These are phyloP conservation scores for Multifurca ochricompacta DNA, from an alignment of 768 basidiomycete genomes.

Conservation along the genomic window DNA sequence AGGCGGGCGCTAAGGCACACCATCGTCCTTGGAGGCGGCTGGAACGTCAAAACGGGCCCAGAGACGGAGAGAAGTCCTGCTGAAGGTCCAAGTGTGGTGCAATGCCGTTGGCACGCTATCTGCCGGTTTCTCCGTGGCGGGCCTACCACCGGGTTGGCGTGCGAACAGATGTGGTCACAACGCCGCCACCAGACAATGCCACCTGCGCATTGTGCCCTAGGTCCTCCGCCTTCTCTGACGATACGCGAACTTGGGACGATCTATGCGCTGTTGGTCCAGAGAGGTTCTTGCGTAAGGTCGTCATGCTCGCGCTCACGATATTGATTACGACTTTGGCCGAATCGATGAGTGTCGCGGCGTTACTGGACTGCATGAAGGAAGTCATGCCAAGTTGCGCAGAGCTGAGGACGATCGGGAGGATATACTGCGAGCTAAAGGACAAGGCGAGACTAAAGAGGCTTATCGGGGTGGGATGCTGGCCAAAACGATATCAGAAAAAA, in stretches of 20 bases:
- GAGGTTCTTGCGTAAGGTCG: neutral
- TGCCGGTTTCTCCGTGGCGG: neutral
- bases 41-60: too few species aligned
- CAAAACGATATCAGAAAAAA: neutral
- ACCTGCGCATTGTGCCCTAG: too few species aligned
- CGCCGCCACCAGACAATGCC: too few species aligned
- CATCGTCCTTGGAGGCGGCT: too few species aligned
- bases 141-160: neutral
- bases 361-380: neutral
- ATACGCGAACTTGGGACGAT: neutral
- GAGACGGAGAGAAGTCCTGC: too few species aligned
- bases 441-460: neutral
- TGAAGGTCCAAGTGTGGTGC: too few species aligned
- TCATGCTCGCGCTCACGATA: neutral
- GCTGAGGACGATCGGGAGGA: neutral
- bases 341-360: neutral
- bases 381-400: neutral
- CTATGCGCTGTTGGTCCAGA: neutral
- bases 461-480: neutral
- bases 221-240: neutral
- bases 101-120: too few species aligned
- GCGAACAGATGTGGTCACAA: neutral
- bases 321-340: slow-evolving; percentile 8
- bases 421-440: neutral
- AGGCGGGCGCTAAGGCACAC: too few species aligned